Evolutionary conservation across 345 rosid genomes (phyloP).

Genomic region (Eucalyptus decipiens): DNA sequence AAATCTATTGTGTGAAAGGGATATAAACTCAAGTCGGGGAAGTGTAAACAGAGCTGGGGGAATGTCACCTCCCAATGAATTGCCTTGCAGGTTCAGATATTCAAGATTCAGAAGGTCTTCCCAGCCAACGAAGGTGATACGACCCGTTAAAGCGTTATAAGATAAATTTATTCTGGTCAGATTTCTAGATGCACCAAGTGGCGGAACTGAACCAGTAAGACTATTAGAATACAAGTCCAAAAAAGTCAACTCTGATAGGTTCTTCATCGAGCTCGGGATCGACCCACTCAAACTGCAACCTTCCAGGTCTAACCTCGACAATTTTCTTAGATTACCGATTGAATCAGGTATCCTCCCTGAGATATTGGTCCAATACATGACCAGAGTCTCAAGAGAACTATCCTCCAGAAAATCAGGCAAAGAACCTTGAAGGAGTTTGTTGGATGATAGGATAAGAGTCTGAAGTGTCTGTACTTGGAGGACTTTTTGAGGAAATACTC

Average conservation of each 20-base stretch:
- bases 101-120: constrained; percentile 4
- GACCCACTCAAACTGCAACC: no score
- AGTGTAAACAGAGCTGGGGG: constrained; percentile 1
- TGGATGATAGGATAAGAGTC: no score
- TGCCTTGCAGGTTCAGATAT: constrained; percentile 1
- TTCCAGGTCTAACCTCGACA: no score
- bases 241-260: constrained; percentile 3
- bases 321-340: no score
- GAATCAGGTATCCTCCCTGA: no score
- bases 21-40: not conserved
- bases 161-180: not conserved
- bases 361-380: no score
- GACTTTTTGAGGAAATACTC: no score
- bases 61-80: constrained; percentile 15
- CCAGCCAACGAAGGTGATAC: constrained; percentile 8
- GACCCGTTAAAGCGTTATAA: not conserved
- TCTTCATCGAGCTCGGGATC: no score
- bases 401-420: no score
- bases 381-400: no score
- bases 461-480: no score
- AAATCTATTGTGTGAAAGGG: not conserved
- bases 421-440: no score
- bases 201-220: constrained; percentile 20
- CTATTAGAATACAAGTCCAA: constrained; percentile 13
- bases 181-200: not conserved